Percentiles rank a stretch among this genome's conserved stretches.
Evolutionary conservation across 2,329 filamentous ascomycete species (phyloP).

Genomic region (Catunica adiposa): DNA sequence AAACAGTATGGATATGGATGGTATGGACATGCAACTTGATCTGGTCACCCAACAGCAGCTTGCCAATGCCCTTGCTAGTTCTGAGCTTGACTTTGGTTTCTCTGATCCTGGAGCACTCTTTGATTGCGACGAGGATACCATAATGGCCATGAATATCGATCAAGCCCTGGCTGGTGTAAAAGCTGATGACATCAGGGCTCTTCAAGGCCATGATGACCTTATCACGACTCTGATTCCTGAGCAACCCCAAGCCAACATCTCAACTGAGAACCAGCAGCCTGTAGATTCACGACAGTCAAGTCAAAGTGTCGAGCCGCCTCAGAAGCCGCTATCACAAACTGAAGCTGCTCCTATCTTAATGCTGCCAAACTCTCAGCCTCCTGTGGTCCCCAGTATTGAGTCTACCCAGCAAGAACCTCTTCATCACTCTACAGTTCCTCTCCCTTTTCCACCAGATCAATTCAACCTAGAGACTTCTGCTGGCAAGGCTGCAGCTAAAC

Average conservation of each 20-base stretch:
- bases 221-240: background rate
- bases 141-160: slow-evolving; percentile 8
- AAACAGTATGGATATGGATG: slow-evolving; percentile 1
- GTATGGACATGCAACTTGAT: slow-evolving; percentile 3
- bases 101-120: slow-evolving; percentile 5
- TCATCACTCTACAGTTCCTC: background rate
- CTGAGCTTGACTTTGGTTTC: slow-evolving; percentile 7
- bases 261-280: background rate
- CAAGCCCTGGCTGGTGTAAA: slow-evolving; percentile 7
- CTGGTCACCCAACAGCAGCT: slow-evolving; percentile 3
- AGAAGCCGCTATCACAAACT: background rate
- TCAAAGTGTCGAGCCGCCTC: background rate
- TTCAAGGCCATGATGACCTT: background rate
- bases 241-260: background rate
- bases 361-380: background rate
- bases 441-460: background rate
- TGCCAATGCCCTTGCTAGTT: slow-evolving; percentile 5
- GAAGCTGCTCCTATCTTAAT: background rate
- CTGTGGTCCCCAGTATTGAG: background rate
- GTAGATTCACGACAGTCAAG: background rate
- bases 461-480: background rate
- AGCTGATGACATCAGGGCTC: background rate
- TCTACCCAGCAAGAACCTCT: background rate
- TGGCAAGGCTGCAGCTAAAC: background rate
- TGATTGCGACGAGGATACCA: slow-evolving; percentile 4